A percentile compares a stretch with the other conserved stretches of the same genome.
Conservation (phyloP, 176 grass and related monocot species). For the Aegilops tauschii region DNA sequence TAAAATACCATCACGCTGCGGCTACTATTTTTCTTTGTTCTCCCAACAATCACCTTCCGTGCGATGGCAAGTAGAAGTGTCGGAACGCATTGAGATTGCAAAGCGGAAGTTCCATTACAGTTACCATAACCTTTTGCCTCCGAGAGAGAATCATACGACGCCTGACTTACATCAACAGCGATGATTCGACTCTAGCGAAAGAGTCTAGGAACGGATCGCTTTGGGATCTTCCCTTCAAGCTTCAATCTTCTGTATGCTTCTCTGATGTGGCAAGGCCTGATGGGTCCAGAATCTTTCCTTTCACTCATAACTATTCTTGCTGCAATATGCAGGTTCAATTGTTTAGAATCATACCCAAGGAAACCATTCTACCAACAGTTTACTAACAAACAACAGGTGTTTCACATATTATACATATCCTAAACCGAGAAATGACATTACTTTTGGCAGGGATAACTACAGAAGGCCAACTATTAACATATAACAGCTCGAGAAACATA, state of each 20-base stretch:
- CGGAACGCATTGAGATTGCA: not conserved
- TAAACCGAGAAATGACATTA: not conserved
- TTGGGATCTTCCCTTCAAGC: constrained; percentile 76
- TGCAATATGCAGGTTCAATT: constrained; percentile 40
- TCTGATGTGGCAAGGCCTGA: constrained; percentile 91
- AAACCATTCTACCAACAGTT: not conserved
- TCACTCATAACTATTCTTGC: constrained; percentile 81
- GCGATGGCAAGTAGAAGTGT: not conserved
- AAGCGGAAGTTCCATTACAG: not conserved
- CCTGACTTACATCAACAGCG: not conserved
- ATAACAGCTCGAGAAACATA: not conserved
- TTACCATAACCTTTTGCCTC: not conserved
- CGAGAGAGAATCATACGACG: not conserved
- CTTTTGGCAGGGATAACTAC: not conserved
- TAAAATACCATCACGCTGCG: not conserved
- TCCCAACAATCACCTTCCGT: not conserved
- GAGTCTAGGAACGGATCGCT: constrained; percentile 65
- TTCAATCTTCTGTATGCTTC: constrained; percentile 90
- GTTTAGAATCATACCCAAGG: not conserved
- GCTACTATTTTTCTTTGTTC: not conserved
- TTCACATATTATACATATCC: not conserved
- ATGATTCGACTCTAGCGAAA: constrained; percentile 53
- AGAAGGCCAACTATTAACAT: not conserved
- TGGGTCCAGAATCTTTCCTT: constrained; percentile 81
- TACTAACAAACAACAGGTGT: not conserved